Evolutionary conservation across 768 basidiomycete genomes (phyloP).

Genomic region (Leccinum truebloodii): DNA sequence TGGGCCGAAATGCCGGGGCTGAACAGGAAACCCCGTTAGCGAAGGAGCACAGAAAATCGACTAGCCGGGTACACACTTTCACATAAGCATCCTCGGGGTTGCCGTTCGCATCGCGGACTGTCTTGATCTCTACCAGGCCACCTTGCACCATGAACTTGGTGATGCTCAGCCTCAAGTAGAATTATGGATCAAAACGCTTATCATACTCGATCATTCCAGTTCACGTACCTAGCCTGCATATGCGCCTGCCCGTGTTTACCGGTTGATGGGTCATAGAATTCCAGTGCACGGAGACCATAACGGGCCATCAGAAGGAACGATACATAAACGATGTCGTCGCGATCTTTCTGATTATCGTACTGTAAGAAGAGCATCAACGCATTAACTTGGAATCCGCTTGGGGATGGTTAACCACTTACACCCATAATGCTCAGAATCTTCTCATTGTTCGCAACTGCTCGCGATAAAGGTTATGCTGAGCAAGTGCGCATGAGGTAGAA

Average conservation of each 20-base stretch:
- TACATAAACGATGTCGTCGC: slow-evolving; percentile 78
- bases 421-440: slow-evolving; percentile 82
- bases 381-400: background rate
- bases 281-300: slow-evolving; percentile 73
- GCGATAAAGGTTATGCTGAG: background rate
- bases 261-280: slow-evolving; percentile 79
- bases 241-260: slow-evolving; percentile 88
- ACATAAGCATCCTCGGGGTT: slow-evolving; percentile 68
- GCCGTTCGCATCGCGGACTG: slow-evolving; percentile 58
- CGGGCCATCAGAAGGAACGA: slow-evolving; percentile 88
- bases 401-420: slow-evolving; percentile 40
- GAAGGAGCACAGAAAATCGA: background rate
- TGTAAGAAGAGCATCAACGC: slow-evolving; percentile 26
- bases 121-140: slow-evolving; percentile 70
- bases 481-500: background rate
- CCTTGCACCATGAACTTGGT: slow-evolving; percentile 74
- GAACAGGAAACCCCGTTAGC: background rate
- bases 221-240: slow-evolving; percentile 80
- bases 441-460: slow-evolving; percentile 66
- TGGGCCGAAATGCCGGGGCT: too few species aligned
- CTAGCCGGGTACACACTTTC: slow-evolving; percentile 45
- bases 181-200: background rate
- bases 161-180: slow-evolving; percentile 64
- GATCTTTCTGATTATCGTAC: slow-evolving; percentile 67
- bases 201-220: background rate